A percentile compares a stretch with the other conserved stretches of the same genome.
phyloP scores from a whole-genome alignment of 345 rosid genomes.

The Balakata baccata region DNA sequence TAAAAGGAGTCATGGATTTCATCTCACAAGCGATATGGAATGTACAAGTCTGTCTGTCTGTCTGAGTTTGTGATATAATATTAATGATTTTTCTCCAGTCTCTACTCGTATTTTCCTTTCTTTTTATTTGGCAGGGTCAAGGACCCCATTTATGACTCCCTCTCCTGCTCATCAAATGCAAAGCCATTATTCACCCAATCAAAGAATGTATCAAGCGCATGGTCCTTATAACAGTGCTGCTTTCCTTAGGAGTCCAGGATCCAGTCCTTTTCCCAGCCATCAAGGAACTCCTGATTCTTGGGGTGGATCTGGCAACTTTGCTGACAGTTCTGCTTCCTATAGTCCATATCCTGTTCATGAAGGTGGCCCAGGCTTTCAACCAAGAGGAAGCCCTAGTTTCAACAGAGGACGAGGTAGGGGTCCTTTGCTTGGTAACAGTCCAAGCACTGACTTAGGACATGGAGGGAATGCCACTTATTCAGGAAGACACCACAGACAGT shows the following conservation, averaged over 20 bases:
- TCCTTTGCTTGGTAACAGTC: slow-evolving; percentile 37
- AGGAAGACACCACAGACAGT: slow-evolving; percentile 48
- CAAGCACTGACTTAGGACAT: slow-evolving; percentile 20
- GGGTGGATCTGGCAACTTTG: slow-evolving; percentile 36
- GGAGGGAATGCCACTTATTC: slow-evolving; percentile 39
- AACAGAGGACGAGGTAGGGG: slow-evolving; percentile 37
- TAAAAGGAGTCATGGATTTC: background rate
- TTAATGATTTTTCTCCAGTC: background rate
- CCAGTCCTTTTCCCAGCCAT: slow-evolving; percentile 40
- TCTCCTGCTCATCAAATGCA: slow-evolving; percentile 44
- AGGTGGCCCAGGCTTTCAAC: slow-evolving; percentile 30
- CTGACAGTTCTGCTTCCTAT: slow-evolving; percentile 16
- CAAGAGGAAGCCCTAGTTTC: slow-evolving; percentile 30
- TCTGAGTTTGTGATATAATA: background rate
- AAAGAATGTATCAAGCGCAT: slow-evolving; percentile 38
- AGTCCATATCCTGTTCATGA: slow-evolving; percentile 27
- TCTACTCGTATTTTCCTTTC: background rate
- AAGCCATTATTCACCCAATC: slow-evolving; percentile 29
- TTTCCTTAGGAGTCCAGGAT: slow-evolving; percentile 33
- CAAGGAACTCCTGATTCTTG: slow-evolving; percentile 41
- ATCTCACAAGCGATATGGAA: background rate
- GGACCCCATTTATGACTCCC: slow-evolving; percentile 30
- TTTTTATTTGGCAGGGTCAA: slow-evolving; percentile 40
- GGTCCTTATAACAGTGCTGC: slow-evolving; percentile 32
- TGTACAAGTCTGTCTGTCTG: background rate